Evolutionary conservation across 345 rosid genomes (phyloP).

Genomic region (sweet orange (Citrus sinensis)): DVS_A1.0 CM039161.1:21626501-21627000

Average conservation of each 20-base stretch:
- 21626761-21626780: not conserved
- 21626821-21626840: not conserved
- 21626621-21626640: not conserved
- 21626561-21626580: conserved; percentile 51
- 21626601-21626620: conserved; percentile 6
- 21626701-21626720: not conserved
- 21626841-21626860: not conserved
- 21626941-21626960: not conserved
- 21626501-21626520: conserved; percentile 46
- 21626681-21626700: not conserved
- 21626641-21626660: not conserved
- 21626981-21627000: not conserved
- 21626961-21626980: not conserved
- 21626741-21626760: not conserved
- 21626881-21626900: conserved; percentile 2
- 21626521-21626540: conserved; percentile 51
- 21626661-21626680: conserved; percentile 2
- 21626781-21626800: not conserved
- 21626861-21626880: not conserved
- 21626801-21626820: not conserved
- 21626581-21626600: conserved; percentile 11
- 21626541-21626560: conserved; percentile 91
- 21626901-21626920: not conserved
- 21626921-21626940: not conserved
- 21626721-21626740: not conserved